Conservation (phyloP, 352 stramenopile species). For the Aphanomyces astaci region DNA sequence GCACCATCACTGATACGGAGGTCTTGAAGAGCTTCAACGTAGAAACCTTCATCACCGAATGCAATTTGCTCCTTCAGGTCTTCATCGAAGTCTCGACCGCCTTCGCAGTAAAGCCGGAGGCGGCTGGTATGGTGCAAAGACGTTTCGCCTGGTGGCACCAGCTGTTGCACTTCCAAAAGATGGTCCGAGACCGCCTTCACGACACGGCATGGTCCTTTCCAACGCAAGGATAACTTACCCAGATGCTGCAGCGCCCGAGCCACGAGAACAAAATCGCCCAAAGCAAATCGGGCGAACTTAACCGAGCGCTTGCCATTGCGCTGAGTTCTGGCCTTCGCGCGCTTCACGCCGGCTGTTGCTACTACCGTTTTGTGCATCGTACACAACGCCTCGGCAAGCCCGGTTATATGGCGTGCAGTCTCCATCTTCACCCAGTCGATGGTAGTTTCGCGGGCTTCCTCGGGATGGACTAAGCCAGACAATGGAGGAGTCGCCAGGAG, state of each 20-base stretch:
- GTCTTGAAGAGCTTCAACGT: slow-evolving; percentile 11
- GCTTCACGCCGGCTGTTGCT: background rate
- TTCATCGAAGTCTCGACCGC: slow-evolving; percentile 8
- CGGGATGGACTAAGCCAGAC: background rate
- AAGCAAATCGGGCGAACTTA: background rate
- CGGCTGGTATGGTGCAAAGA: slow-evolving; percentile 4
- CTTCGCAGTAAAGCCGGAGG: slow-evolving; percentile 14
- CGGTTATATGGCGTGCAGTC: background rate
- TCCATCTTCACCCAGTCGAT: background rate
- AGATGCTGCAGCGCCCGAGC: too few species aligned
- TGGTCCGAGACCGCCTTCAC: slow-evolving; percentile 3
- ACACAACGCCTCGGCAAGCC: slow-evolving; percentile 6
- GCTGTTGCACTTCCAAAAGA: slow-evolving; percentile 20
- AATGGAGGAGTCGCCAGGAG: slow-evolving; percentile 20
- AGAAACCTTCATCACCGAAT: slow-evolving; percentile 17
- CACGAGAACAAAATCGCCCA: slow-evolving; percentile 1
- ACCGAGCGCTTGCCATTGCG: background rate
- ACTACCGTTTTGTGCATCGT: slow-evolving; percentile 16
- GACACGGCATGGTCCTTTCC: background rate
- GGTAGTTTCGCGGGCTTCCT: background rate
- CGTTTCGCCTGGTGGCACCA: slow-evolving; percentile 10
- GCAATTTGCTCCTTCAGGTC: slow-evolving; percentile 18
- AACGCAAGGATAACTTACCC: background rate
- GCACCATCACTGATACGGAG: slow-evolving; percentile 17
- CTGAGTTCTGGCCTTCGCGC: background rate